These are phyloP conservation scores for Gnetum montanum DNA, from an alignment of 75 land plant species.

Conservation along the genomic window DNA sequence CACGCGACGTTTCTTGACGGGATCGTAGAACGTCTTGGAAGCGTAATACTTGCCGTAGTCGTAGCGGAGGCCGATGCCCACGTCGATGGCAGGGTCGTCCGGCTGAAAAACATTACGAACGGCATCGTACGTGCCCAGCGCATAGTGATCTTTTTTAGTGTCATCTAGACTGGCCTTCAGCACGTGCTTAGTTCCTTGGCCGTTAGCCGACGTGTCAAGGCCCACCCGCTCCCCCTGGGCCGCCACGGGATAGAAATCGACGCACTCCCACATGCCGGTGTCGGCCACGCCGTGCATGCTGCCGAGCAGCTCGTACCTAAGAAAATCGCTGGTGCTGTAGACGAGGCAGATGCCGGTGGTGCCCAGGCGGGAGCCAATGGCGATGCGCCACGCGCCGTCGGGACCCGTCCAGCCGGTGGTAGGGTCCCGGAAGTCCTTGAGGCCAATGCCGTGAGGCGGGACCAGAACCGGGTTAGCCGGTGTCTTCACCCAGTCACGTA, in stretches of 20 bases:
- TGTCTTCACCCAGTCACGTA: slow-evolving; percentile 51
- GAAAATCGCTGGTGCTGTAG: slow-evolving; percentile 58
- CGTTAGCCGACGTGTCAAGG: slow-evolving; percentile 44
- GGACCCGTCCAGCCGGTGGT: slow-evolving; percentile 66
- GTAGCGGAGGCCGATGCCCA: slow-evolving; percentile 58
- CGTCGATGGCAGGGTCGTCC: slow-evolving; percentile 42
- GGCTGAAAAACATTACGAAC: slow-evolving; percentile 38
- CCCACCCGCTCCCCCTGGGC: slow-evolving; percentile 9
- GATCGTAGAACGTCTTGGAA: slow-evolving; percentile 78
- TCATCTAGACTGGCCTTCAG: slow-evolving; percentile 82
- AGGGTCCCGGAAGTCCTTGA: slow-evolving; percentile 70
- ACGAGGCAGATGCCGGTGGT: slow-evolving; percentile 48
- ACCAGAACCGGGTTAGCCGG: slow-evolving; percentile 50
- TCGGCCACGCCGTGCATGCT: slow-evolving; percentile 43
- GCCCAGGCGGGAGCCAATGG: slow-evolving; percentile 53
- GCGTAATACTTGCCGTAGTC: slow-evolving; percentile 85
- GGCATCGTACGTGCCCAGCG: slow-evolving; percentile 52
- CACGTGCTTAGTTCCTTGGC: slow-evolving; percentile 53
- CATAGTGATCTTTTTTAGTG: slow-evolving; percentile 65
- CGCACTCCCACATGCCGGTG: slow-evolving; percentile 96
- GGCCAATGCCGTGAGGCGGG: slow-evolving; percentile 46
- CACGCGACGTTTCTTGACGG: slow-evolving; percentile 45
- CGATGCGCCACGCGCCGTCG: slow-evolving; percentile 46
- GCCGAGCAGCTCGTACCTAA: slow-evolving; percentile 30
- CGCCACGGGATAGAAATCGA: slow-evolving; percentile 69